Evolutionary conservation across 139 green algal genomes (phyloP), one percentile per base, ranked within the genome.

Genomic region (Micromonas pusilla): DNA sequence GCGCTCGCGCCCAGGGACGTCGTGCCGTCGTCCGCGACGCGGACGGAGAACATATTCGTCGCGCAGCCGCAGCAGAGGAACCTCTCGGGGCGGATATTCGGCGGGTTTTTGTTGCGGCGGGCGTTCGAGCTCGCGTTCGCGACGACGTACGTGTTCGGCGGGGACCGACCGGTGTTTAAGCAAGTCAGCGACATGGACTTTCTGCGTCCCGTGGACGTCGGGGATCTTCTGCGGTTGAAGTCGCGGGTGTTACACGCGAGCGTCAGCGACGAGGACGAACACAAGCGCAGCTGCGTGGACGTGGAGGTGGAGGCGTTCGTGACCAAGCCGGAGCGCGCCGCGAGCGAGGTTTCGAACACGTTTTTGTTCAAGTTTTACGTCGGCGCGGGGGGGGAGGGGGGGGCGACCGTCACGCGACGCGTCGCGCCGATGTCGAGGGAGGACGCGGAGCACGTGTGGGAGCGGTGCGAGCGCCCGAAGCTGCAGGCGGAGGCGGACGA

Each of bases 91-190:
- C 86, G 90, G 34, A 82, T 96, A 2, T 96, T 96, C 79, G 91
- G 91, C 0, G 91, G 91, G 31, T 94, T 96, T 75, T 82, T 96
- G 2, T 91, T 94, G 87, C 79, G 91, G 68, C 86, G 90, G 0
- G 91, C 91, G 0, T 96, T 89, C 83, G 92, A 96, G 83, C 80
- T 96, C 52, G 91, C 88, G 0, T 93, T 93, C 71, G 84, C 89
- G 1, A 91, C 86, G 9, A 79, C 81, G 19, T 93, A 94, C 81
- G 79, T 89, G 71, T 93, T 94, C 78, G 85, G 82, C 21, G 90
- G 89, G 19, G 76, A 6, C 2, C 70, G 87, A 31, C 91, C 91
- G 0, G 31, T 45, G 0, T 90, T 92, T 68, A n/a, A 66, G 31
- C 16, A 72, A 3, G 66, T 80, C n/a, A n/a, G 82, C 66, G 82